These are phyloP conservation scores for Ochetophila trinervis DNA, from an alignment of 306 rosid species.

Conservation along the genomic window DNA sequence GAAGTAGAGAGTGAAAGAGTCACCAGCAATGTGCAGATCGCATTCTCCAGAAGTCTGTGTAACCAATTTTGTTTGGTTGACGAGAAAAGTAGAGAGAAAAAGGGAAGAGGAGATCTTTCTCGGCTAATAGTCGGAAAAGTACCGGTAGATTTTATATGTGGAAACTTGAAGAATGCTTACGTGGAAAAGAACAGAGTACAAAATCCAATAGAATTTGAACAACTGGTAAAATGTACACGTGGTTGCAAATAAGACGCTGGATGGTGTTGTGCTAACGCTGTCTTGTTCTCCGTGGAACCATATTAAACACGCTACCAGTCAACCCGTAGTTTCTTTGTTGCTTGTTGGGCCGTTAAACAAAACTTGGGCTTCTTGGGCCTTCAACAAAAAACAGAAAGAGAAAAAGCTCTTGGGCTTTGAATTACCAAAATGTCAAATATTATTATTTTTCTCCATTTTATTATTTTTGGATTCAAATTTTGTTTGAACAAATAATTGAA, in stretches of 20 bases:
- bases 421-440: too few relatives aligned
- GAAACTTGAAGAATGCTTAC: conserved; percentile 25
- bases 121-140: neutral
- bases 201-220: neutral
- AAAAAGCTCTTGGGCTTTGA: too few relatives aligned
- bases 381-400: too few relatives aligned
- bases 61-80: conserved; percentile 25
- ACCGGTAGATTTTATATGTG: conserved; percentile 1
- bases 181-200: conserved; percentile 26
- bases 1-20: neutral
- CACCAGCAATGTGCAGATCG: conserved; percentile 46
- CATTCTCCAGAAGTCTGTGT: conserved; percentile 40
- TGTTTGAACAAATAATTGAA: too few relatives aligned
- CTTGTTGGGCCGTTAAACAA: too few relatives aligned
- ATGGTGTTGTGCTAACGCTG: conserved; percentile 38
- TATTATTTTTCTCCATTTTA: too few relatives aligned
- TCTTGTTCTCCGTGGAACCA: neutral
- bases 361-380: neutral
- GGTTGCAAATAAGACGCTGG: conserved; percentile 29
- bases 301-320: too few relatives aligned
- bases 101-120: conserved; percentile 8
- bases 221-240: conserved; percentile 33
- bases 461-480: too few relatives aligned
- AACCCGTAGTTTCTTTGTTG: too few relatives aligned
- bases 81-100: conserved; percentile 27